phyloP scores from a whole-genome alignment of 306 rosid species.

The Inga oerstediana region DNA sequence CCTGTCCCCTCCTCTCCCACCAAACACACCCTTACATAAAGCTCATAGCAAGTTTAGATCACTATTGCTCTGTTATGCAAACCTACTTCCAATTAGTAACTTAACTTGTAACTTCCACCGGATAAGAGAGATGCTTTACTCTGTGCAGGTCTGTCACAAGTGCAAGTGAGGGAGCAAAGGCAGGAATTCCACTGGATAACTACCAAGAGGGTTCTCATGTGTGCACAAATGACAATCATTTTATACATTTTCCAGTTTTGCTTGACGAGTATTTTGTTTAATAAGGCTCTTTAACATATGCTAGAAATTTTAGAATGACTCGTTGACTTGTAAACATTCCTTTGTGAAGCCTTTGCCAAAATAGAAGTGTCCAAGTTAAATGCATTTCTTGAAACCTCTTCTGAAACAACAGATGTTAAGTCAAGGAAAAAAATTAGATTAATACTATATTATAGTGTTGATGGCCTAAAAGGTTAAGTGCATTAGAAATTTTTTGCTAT shows the following conservation, averaged over 20 bases:
- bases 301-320: slow-evolving; percentile 16
- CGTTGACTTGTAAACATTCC: slow-evolving; percentile 21
- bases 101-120: slow-evolving; percentile 9
- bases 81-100: slow-evolving; percentile 14
- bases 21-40: background rate
- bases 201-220: slow-evolving; percentile 54
- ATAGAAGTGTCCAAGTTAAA: background rate
- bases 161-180: slow-evolving; percentile 65
- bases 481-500: background rate
- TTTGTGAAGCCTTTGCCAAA: slow-evolving; percentile 29
- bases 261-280: slow-evolving; percentile 34
- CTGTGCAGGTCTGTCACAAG: slow-evolving; percentile 55
- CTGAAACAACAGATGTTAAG: background rate
- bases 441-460: slow-evolving; percentile 9
- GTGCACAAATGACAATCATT: slow-evolving; percentile 36
- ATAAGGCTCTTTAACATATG: slow-evolving; percentile 30
- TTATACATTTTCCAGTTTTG: slow-evolving; percentile 36
- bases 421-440: background rate
- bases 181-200: slow-evolving; percentile 58
- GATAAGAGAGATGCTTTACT: slow-evolving; percentile 24
- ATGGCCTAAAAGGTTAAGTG: slow-evolving; percentile 23
- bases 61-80: slow-evolving; percentile 1
- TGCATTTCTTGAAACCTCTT: slow-evolving; percentile 13
- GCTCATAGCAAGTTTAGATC: slow-evolving; percentile 2
- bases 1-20: no score